Conservation (phyloP, 306 rosid genomes). For the Betula pendula region DNA sequence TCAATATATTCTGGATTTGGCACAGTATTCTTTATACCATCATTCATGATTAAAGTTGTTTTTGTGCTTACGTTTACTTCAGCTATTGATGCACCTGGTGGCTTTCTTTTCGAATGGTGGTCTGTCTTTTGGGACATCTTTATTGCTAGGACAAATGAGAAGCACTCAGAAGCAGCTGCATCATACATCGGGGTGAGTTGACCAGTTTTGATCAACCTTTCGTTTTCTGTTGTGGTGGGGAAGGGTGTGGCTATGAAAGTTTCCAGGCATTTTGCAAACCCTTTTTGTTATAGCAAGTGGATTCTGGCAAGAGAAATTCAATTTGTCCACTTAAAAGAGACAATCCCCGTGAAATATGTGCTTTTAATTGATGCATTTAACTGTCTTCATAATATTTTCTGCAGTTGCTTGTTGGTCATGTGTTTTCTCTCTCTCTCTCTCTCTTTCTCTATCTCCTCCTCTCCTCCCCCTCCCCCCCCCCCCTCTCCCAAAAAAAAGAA, state of each 20-base stretch:
- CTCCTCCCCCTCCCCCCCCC: background rate
- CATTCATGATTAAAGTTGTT: constrained; percentile 13
- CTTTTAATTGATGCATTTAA: background rate
- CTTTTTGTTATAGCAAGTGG: background rate
- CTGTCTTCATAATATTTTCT: background rate
- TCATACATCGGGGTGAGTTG: constrained; percentile 55
- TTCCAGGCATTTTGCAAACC: background rate
- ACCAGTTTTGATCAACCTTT: constrained; percentile 3
- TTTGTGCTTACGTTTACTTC: constrained; percentile 26
- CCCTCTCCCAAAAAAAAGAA: too few relatives aligned
- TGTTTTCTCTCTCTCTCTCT: background rate
- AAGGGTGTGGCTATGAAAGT: background rate
- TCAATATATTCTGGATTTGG: constrained; percentile 3
- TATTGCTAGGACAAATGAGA: constrained; percentile 51
- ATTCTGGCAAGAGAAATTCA: background rate
- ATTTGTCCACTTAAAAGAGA: background rate
- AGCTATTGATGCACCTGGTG: constrained; percentile 74
- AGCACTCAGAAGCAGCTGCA: constrained; percentile 65
- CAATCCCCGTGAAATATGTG: background rate
- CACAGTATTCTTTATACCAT: background rate
- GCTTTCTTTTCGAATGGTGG: constrained; percentile 95
- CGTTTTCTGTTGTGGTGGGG: background rate
- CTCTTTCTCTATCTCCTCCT: too few relatives aligned
- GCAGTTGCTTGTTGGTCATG: background rate
- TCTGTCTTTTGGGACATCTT: constrained; percentile 79